Base-by-base conservation (phyloP, 2,329 filamentous ascomycete genomes). In the Rutstroemia sp. region DNA sequence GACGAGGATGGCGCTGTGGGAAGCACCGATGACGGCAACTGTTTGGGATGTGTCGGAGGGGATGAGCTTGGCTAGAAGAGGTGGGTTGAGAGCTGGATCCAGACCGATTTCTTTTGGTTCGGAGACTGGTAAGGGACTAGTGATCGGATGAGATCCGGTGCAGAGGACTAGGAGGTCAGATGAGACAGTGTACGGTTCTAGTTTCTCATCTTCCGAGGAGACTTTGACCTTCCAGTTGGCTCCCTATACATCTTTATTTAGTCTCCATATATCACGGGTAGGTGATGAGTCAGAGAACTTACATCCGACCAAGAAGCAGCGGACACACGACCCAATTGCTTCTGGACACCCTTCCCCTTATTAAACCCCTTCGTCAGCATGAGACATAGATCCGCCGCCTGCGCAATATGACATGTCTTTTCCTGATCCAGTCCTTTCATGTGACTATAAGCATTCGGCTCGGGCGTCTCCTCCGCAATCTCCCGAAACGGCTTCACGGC, bases 1-100 rank as follows among this genome's bases (percentile, higher is more conserved):
- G 23, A 83, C 81, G 9, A 86, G 73, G 49, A 86, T 80, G 12
- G 82, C 82, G 45, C 79, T 82, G 69, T 86, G 82, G 1, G 81
- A 85, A 46, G 81, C 81, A 34, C 82, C 82, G 9, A 86, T 73
- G 9, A 86, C 79, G 12, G 74, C 81, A 16, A 86, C 69, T 2
- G 75, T 80, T 1, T 69, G 66, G 6, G 69, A 62, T 14, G 61
- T 60, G 23, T 73, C 65, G 5, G 65, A 60, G 7, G 71, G 71
- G 9, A 81, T 68, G n/a, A 67, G 62, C 5, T 70, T 65, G 5
- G 72, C 63, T 14, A 84, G 72, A 2, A 72, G 63, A 1, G 76
- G 75, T 4, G 82, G 82, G 21, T 77, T 77, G 7, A 86, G 74
- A 3, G 78, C 79, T 5, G 71, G 68, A 64, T 85, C 82, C 10